Base-by-base conservation (phyloP, 2,329 filamentous ascomycete genomes). In the Xylariaceae sp. region DNA sequence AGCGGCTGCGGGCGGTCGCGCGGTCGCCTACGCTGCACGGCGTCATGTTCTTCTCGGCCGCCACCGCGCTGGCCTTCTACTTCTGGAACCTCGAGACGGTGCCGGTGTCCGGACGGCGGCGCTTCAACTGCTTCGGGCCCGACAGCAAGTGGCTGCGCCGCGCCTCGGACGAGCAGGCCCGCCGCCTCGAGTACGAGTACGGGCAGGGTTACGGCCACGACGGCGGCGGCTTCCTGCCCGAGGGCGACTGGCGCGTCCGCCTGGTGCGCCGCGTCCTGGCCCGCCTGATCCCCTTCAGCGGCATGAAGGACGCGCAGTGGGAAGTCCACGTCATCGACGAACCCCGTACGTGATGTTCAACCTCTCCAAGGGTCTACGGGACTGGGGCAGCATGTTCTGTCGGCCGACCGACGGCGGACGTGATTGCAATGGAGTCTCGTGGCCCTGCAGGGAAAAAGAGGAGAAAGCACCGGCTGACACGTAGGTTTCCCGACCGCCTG, bases 281-380 rank as follows among this genome's bases (percentile, higher is more conserved):
- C 33, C 61, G 77, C 35, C 56, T 90, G 47, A 73, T 88, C 17
- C 80, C 80, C 5, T 77, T 78, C 32, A 78, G 73, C 43, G 79
- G 79, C 5, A 60, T 83, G 61, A 49, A 56, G 34, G 58, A 69
- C 41, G 59, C 70, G 37, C 53, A 74, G 10, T 89, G 84, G 83
- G 79, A 87, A 58, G 69, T 89, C 4, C 66, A 72, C 47, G 83
- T 90, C 5, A 86, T 90, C 47, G 70, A 84, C n/a, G 77, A 79
- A 39, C 65, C 66, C 14, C 43, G 64, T 68, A 53, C 28, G 65
- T n/a, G n/a, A n/a, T n/a, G n/a, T n/a, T n/a, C n/a, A n/a, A n/a
- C n/a, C n/a, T n/a, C n/a, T n/a, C n/a, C n/a, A n/a, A n/a, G n/a
- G n/a, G n/a, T n/a, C n/a, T n/a, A n/a, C n/a, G n/a, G n/a, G n/a